These are phyloP conservation scores for Boletus smithii DNA, from an alignment of 1,284 basidiomycete species.

Conservation along the genomic window DNA sequence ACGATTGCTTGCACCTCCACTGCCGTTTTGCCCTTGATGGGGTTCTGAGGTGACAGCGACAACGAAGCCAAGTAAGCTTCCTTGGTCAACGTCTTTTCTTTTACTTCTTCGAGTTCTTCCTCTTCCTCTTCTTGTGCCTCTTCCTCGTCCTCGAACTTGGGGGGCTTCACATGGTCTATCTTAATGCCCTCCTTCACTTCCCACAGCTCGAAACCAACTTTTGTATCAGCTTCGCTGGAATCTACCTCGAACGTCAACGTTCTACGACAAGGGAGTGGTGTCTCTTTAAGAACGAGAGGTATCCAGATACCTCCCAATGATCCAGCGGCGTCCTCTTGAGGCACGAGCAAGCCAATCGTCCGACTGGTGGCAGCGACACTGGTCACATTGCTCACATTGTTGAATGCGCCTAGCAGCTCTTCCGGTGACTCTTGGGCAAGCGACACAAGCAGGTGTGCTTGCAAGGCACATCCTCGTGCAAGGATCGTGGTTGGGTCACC, in stretches of 20 bases:
- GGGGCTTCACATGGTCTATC: slow-evolving; percentile 61
- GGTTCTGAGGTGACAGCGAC: slow-evolving; percentile 48
- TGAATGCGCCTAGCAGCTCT: slow-evolving; percentile 48
- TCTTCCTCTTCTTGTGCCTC: slow-evolving; percentile 60
- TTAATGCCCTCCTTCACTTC: slow-evolving; percentile 82
- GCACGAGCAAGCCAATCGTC: slow-evolving; percentile 81
- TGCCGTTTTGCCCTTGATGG: slow-evolving; percentile 48
- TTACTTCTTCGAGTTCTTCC: slow-evolving; percentile 58
- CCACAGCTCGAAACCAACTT: slow-evolving; percentile 80
- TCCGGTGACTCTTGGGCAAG: slow-evolving; percentile 53
- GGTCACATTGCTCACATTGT: slow-evolving; percentile 43
- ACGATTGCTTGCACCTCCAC: slow-evolving; percentile 67
- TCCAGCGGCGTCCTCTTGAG: slow-evolving; percentile 49
- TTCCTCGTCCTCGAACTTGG: slow-evolving; percentile 48
- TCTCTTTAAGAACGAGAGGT: slow-evolving; percentile 67
- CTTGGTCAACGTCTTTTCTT: slow-evolving; percentile 66
- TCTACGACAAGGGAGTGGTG: slow-evolving; percentile 77
- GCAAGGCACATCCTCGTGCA: slow-evolving; percentile 84
- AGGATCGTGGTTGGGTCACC: slow-evolving; percentile 89
- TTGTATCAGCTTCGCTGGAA: slow-evolving; percentile 47
- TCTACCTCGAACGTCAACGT: slow-evolving; percentile 69
- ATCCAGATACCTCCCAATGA: slow-evolving; percentile 60
- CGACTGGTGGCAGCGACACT: slow-evolving; percentile 55
- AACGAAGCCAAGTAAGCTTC: slow-evolving; percentile 58
- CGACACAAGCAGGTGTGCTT: slow-evolving; percentile 69